Evolutionary conservation across 371 early-diverging fungal species (phyloP).

Genomic region (Mortierella sp.): DNA sequence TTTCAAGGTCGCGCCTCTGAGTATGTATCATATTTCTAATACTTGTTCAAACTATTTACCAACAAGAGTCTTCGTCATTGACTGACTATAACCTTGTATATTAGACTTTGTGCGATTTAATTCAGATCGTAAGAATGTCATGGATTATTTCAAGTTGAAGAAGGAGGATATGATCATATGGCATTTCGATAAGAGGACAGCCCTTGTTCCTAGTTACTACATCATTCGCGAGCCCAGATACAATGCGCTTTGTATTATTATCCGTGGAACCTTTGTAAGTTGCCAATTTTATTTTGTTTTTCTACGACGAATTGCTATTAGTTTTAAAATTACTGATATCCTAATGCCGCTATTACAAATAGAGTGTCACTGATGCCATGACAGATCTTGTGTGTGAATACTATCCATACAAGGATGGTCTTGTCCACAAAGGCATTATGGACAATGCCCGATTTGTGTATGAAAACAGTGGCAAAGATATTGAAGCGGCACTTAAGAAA

Average conservation of each 20-base stretch:
- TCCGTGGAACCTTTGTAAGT: slow-evolving; percentile 87
- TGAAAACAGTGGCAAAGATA: slow-evolving; percentile 50
- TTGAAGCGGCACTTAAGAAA: slow-evolving; percentile 47
- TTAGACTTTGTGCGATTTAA: slow-evolving; percentile 77
- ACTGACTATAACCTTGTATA: slow-evolving; percentile 35
- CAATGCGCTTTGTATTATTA: slow-evolving; percentile 81
- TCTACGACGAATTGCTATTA: neutral
- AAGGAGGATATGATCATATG: slow-evolving; percentile 82
- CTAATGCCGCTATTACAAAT: neutral
- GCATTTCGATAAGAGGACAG: slow-evolving; percentile 77
- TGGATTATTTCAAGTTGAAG: slow-evolving; percentile 76
- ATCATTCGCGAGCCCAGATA: slow-evolving; percentile 78
- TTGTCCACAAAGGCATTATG: slow-evolving; percentile 88
- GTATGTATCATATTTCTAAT: slow-evolving; percentile 18
- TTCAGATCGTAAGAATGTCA: slow-evolving; percentile 78
- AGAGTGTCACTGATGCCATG: slow-evolving; percentile 85
- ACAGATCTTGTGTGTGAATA: slow-evolving; percentile 92
- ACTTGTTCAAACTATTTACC: neutral
- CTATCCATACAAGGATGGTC: slow-evolving; percentile 86
- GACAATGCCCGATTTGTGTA: slow-evolving; percentile 77
- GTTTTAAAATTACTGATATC: too few species aligned
- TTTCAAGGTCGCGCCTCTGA: slow-evolving; percentile 49
- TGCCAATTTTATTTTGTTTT: neutral
- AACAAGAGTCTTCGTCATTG: neutral
- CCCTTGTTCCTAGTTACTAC: slow-evolving; percentile 86